phyloP scores from a whole-genome alignment of 495 filamentous ascomycete species.

The Corynascus novoguineensis region DNA sequence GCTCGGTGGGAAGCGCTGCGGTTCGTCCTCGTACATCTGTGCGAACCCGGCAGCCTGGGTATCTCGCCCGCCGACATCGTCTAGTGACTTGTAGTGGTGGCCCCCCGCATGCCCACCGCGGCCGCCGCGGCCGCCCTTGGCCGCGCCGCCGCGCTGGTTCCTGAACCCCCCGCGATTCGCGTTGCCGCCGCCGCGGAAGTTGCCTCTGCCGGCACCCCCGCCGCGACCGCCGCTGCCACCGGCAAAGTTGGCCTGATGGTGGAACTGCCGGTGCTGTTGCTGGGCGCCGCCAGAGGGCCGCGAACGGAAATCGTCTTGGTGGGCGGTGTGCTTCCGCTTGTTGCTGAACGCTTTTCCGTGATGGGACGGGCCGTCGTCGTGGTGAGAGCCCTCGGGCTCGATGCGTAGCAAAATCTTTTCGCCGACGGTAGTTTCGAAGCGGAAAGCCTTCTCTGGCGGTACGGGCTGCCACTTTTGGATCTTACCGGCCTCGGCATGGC shows the following conservation, averaged over 20 bases:
- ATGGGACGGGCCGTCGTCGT: constrained; percentile 50
- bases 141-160: constrained; percentile 25
- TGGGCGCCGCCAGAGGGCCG: neutral
- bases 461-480: constrained; percentile 84
- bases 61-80: constrained; percentile 40
- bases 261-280: constrained; percentile 25
- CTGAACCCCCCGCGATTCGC: constrained; percentile 19
- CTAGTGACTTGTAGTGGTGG: constrained; percentile 35
- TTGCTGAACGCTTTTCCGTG: constrained; percentile 26
- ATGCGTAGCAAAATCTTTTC: constrained; percentile 81
- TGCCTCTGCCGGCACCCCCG: neutral
- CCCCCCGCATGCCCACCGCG: constrained; percentile 29
- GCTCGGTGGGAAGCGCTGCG: constrained; percentile 21
- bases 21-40: constrained; percentile 39
- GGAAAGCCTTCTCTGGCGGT: constrained; percentile 55
- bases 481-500: constrained; percentile 71
- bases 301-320: constrained; percentile 45
- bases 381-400: constrained; percentile 59
- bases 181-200: neutral
- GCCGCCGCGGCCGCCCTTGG: constrained; percentile 21
- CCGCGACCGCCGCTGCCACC: neutral
- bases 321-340: constrained; percentile 51
- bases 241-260: constrained; percentile 6
- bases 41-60: constrained; percentile 31
- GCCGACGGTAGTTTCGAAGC: constrained; percentile 74